phyloP scores from a whole-genome alignment of 2,329 filamentous ascomycete species.

The Colletotrichum lindemuthianum region DNA sequence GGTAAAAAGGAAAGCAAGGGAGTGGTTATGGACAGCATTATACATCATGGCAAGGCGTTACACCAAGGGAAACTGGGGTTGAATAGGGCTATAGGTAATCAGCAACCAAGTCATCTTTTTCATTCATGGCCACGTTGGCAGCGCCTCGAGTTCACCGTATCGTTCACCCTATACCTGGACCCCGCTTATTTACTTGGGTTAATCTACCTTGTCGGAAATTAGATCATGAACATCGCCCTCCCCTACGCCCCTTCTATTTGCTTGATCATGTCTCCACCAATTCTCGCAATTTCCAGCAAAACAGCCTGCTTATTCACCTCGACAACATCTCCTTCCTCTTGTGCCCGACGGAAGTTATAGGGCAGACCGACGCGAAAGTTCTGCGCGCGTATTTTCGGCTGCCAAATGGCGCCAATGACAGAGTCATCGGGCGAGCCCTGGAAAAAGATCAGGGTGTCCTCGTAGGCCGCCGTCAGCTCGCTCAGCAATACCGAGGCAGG shows the following conservation, averaged over 20 bases:
- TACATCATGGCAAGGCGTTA: conserved; percentile 53
- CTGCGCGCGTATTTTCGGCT: conserved; percentile 62
- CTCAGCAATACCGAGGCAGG: conserved; percentile 70
- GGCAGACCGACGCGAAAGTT: conserved; percentile 77
- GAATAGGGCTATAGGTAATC: conserved; percentile 24
- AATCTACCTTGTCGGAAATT: too few species aligned
- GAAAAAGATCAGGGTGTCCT: conserved; percentile 82
- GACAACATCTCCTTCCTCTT: conserved; percentile 56
- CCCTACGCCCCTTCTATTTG: conserved; percentile 63
- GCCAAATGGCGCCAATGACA: conserved; percentile 69
- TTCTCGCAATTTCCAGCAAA: conserved; percentile 76
- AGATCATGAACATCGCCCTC: conserved; percentile 6
- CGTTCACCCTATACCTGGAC: background rate
- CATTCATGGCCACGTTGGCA: conserved; percentile 6
- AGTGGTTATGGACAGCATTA: conserved; percentile 42
- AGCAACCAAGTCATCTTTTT: conserved; percentile 27
- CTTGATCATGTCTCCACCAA: conserved; percentile 74
- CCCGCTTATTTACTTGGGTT: background rate
- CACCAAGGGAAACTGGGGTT: conserved; percentile 29
- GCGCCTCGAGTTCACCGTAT: background rate
- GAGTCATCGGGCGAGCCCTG: conserved; percentile 67
- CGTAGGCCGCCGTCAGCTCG: conserved; percentile 75
- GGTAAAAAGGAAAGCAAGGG: background rate
- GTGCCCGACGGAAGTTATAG: conserved; percentile 60
- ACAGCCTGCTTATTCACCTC: conserved; percentile 75